phyloP scores from a whole-genome alignment of 2,329 filamentous ascomycete species.

The Trichoderma atroviride region DNA sequence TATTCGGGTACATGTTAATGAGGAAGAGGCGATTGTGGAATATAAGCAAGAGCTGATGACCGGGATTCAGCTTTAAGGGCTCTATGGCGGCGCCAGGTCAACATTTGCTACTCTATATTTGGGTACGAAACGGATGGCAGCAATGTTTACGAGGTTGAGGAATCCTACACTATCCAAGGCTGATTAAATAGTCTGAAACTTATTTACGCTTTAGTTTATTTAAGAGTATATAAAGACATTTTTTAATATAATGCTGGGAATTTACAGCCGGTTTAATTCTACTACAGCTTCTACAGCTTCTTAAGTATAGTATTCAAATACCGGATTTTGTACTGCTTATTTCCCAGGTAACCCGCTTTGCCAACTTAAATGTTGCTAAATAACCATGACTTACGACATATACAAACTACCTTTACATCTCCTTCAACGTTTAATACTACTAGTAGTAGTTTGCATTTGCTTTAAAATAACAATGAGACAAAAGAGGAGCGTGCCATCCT shows the following conservation, averaged over 20 bases:
- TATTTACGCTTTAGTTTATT: no score
- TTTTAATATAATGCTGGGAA: no score
- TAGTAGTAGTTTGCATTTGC: background rate
- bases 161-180: background rate
- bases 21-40: background rate
- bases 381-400: background rate
- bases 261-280: no score
- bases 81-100: background rate
- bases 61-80: background rate
- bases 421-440: background rate
- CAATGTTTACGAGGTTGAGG: background rate
- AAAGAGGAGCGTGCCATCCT: background rate
- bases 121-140: background rate
- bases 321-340: no score
- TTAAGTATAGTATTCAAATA: no score
- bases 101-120: background rate
- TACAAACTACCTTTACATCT: no score
- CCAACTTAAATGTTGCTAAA: no score
- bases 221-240: no score
- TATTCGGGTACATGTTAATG: background rate
- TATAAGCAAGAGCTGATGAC: background rate
- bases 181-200: no score
- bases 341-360: no score
- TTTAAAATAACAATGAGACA: background rate
- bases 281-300: no score